These are phyloP conservation scores for Colletotrichum spinosum DNA, from an alignment of 2,329 filamentous ascomycete genomes.

Conservation along the genomic window DNA sequence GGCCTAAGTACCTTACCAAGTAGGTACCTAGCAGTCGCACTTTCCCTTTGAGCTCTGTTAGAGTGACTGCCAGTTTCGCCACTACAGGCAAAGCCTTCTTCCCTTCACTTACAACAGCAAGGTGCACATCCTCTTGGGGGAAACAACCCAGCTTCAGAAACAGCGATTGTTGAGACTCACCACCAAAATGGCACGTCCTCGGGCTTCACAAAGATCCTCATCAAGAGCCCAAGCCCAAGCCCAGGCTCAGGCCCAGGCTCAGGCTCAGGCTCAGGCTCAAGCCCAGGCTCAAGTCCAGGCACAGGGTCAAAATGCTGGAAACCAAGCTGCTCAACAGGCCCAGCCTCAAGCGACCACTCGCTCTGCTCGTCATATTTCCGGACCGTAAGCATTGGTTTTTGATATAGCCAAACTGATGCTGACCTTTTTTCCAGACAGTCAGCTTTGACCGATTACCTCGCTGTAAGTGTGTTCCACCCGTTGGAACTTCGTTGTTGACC, in stretches of 20 bases:
- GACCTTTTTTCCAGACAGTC: conserved; percentile 54
- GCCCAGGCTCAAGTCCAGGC: conserved; percentile 7
- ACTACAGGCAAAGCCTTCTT: too few species aligned
- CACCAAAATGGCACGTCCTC: conserved; percentile 6
- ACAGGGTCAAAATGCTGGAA: neutral
- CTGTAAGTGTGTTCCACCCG: conserved; percentile 47
- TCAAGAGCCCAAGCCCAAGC: neutral
- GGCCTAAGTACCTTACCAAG: too few species aligned
- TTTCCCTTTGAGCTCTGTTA: too few species aligned
- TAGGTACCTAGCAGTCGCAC: too few species aligned
- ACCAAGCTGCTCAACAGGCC: conserved; percentile 22
- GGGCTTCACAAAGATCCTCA: neutral
- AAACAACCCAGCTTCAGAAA: neutral
- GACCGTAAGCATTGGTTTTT: conserved; percentile 23
- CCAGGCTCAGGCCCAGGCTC: neutral
- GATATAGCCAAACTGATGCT: neutral
- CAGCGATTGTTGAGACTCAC: neutral
- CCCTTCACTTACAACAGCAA: neutral
- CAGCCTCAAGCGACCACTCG: conserved; percentile 8
- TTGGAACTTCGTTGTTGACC: neutral
- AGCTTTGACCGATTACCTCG: conserved; percentile 65
- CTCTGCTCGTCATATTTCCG: conserved; percentile 25
- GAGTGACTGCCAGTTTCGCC: too few species aligned
- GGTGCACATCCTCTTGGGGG: neutral
- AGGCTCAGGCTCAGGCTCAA: conserved; percentile 8